A percentile compares a stretch with the other conserved stretches of the same genome.
These are phyloP conservation scores for Nemania abortiva DNA, from an alignment of 2,329 filamentous ascomycete genomes.

Conservation along the genomic window DNA sequence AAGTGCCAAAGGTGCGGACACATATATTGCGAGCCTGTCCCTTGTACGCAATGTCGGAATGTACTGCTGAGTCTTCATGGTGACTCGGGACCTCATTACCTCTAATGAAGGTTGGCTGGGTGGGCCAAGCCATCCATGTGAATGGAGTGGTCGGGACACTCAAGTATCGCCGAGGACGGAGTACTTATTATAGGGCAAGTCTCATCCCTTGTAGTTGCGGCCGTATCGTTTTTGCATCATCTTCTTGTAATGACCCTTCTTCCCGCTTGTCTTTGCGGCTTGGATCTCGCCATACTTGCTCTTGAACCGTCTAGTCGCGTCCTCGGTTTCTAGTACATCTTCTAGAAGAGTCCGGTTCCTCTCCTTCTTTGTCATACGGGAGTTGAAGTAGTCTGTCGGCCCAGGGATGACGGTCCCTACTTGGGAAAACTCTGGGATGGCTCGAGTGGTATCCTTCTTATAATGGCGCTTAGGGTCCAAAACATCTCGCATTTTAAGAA, in stretches of 20 bases:
- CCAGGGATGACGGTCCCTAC: slow-evolving; percentile 90
- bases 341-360: slow-evolving; percentile 88
- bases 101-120: background rate
- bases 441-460: slow-evolving; percentile 83
- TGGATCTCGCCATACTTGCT: slow-evolving; percentile 90
- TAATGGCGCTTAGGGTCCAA: slow-evolving; percentile 84
- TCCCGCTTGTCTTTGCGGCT: slow-evolving; percentile 83
- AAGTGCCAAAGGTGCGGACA: background rate
- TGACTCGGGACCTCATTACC: background rate
- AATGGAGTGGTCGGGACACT: background rate
- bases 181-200: slow-evolving; percentile 5
- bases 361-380: slow-evolving; percentile 86
- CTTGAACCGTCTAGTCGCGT: slow-evolving; percentile 79
- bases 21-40: background rate
- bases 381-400: slow-evolving; percentile 86
- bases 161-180: slow-evolving; percentile 2
- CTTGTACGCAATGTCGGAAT: background rate
- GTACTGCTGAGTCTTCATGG: background rate
- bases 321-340: slow-evolving; percentile 79
- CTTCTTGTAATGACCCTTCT: slow-evolving; percentile 89
- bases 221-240: slow-evolving; percentile 64
- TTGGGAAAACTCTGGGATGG: slow-evolving; percentile 85
- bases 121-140: background rate
- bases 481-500: slow-evolving; percentile 77
- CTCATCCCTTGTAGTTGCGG: slow-evolving; percentile 47